Conservation (phyloP, 192 early-diverging fungal species). For the Piromyces finnis region DNA sequence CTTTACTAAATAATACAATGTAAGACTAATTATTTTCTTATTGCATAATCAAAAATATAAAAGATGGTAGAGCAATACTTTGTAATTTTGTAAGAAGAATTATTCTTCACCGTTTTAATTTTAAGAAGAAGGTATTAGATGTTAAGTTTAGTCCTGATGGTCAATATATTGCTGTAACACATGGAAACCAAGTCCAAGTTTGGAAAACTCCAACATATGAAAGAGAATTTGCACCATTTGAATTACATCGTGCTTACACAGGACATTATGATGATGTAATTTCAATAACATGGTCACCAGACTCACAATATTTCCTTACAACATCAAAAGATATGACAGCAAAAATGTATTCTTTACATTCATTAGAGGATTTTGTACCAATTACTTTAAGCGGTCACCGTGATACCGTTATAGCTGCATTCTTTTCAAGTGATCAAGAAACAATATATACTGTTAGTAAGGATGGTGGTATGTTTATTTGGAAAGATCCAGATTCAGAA, state of each 20-base stretch:
- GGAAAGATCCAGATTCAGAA: conserved; percentile 18
- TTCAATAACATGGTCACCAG: conserved; percentile 64
- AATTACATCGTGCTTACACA: conserved; percentile 55
- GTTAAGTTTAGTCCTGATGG: conserved; percentile 88
- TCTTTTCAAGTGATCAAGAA: conserved; percentile 50
- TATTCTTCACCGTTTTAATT: conserved; percentile 77
- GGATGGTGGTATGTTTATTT: conserved; percentile 78
- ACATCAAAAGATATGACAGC: conserved; percentile 70
- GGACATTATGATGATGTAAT: conserved; percentile 81
- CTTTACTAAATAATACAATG: no score
- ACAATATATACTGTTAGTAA: conserved; percentile 65
- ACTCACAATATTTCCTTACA: conserved; percentile 53
- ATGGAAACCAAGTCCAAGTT: conserved; percentile 67
- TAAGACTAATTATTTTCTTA: no score
- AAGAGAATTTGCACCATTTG: conserved; percentile 83
- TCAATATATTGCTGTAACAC: conserved; percentile 65
- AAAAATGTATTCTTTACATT: conserved; percentile 50
- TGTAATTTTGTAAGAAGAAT: conserved; percentile 71
- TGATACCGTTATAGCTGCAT: conserved; percentile 65
- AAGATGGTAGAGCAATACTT: conserved; percentile 71
- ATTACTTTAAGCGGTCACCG: conserved; percentile 70
- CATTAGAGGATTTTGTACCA: conserved; percentile 45
- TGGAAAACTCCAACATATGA: conserved; percentile 86
- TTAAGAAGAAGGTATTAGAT: conserved; percentile 62
- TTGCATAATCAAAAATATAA: not conserved